phyloP scores from a whole-genome alignment of 805 yeast genomes.

The Jamesozyma piceae region DNA sequence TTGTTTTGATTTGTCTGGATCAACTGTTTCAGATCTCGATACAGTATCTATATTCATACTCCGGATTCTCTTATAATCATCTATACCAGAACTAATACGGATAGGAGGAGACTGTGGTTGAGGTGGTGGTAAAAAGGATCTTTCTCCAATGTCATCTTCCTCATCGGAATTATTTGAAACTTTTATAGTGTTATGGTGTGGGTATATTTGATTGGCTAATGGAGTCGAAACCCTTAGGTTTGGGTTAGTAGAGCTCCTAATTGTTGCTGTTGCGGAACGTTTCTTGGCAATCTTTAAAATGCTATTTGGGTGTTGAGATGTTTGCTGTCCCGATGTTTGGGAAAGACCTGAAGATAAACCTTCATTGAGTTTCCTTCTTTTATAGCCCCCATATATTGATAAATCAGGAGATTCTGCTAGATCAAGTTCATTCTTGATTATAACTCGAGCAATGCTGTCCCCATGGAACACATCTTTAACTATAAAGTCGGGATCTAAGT shows the following conservation, averaged over 20 bases:
- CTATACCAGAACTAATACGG: conserved; percentile 30
- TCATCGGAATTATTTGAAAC: conserved; percentile 24
- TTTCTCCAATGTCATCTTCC: conserved; percentile 27
- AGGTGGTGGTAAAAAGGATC: conserved; percentile 30
- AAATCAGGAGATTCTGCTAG: conserved; percentile 17
- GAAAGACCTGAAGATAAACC: conserved; percentile 6
- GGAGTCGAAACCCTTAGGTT: conserved; percentile 33
- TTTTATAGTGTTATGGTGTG: conserved; percentile 15
- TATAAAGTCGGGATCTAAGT: conserved; percentile 67
- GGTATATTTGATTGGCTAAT: conserved; percentile 33
- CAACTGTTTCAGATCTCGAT: conserved; percentile 31
- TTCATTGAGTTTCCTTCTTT: conserved; percentile 20
- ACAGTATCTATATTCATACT: conserved; percentile 31
- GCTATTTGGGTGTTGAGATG: conserved; percentile 8
- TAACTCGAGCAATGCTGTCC: conserved; percentile 39
- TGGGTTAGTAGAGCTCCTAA: conserved; percentile 5
- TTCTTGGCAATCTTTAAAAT: conserved; percentile 19
- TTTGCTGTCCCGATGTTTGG: not conserved
- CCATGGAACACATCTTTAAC: conserved; percentile 56
- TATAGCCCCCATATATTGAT: conserved; percentile 18
- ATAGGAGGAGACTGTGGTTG: conserved; percentile 33
- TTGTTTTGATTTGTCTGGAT: conserved; percentile 31
- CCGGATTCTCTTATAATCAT: conserved; percentile 25
- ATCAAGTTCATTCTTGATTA: conserved; percentile 35
- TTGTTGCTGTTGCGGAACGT: conserved; percentile 9